phyloP scores from a whole-genome alignment of 306 rosid genomes.

The Prunus dulcis region DNA sequence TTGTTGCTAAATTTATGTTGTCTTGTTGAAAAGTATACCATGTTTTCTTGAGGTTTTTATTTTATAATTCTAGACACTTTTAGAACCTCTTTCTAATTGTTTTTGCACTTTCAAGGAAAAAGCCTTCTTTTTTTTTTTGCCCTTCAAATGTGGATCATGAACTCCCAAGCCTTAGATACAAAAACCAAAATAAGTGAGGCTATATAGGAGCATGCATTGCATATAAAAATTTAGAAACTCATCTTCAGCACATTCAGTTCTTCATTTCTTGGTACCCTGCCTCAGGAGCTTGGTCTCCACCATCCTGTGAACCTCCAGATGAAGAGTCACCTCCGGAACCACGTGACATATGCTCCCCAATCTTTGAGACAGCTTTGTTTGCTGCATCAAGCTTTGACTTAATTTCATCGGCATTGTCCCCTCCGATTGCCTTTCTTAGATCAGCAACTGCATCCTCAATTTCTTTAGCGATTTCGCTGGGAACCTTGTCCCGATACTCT shows the following conservation, averaged over 20 bases:
- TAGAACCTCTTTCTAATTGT: too few species aligned
- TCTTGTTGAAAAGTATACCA: background rate
- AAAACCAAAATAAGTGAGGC: conserved; percentile 18
- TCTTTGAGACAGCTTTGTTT: conserved; percentile 86
- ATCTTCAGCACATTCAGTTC: conserved; percentile 41
- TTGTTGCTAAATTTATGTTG: background rate
- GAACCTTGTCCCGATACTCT: conserved; percentile 79
- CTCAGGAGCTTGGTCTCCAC: conserved; percentile 71
- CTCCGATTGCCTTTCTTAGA: conserved; percentile 53
- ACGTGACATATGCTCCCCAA: conserved; percentile 82
- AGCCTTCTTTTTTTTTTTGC: too few species aligned
- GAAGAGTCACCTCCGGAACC: conserved; percentile 50
- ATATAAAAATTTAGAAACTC: background rate
- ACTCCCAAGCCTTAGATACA: conserved; percentile 22
- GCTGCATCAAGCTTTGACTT: conserved; percentile 74
- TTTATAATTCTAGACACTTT: background rate
- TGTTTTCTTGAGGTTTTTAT: background rate
- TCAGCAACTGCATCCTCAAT: conserved; percentile 76
- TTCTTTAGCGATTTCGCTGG: conserved; percentile 71
- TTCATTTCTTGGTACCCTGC: conserved; percentile 88
- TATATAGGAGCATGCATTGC: background rate
- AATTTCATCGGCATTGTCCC: conserved; percentile 61
- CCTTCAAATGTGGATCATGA: too few species aligned
- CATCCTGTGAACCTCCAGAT: conserved; percentile 67
- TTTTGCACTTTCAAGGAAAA: too few species aligned